phyloP scores from a whole-genome alignment of 2,329 filamentous ascomycete genomes.

The Cercospora citrullina region DNA sequence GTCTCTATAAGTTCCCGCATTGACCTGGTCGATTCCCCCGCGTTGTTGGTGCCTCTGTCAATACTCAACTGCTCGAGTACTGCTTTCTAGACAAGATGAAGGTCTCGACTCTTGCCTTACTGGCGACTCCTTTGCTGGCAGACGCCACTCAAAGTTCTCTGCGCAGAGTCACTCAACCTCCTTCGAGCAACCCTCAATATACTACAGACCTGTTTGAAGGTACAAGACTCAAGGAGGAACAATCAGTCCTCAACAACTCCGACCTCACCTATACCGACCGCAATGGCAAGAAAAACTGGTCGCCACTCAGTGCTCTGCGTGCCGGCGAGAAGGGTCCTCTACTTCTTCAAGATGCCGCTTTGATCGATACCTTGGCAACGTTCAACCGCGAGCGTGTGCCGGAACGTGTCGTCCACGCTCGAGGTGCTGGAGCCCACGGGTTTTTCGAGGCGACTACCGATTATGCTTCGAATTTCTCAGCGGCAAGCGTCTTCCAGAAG shows the following conservation, averaged over 20 bases:
- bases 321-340: conserved; percentile 59
- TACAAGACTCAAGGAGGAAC: conserved; percentile 30
- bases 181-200: conserved; percentile 20
- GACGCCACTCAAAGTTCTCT: conserved; percentile 18
- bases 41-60: not conserved
- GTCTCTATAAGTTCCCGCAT: not conserved
- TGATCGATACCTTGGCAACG: conserved; percentile 62
- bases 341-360: conserved; percentile 64
- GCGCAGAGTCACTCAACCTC: conserved; percentile 19
- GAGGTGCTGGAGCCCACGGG: conserved; percentile 58
- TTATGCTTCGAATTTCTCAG: conserved; percentile 30
- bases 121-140: conserved; percentile 18
- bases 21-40: not conserved
- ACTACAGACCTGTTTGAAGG: conserved; percentile 34
- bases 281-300: conserved; percentile 35
- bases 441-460: conserved; percentile 58
- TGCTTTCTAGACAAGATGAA: conserved; percentile 18
- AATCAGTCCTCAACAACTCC: conserved; percentile 33
- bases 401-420: conserved; percentile 65
- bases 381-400: conserved; percentile 74
- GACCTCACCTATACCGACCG: conserved; percentile 35
- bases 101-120: conserved; percentile 12
- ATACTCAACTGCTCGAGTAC: not conserved
- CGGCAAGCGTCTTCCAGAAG: conserved; percentile 65
- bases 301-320: conserved; percentile 42